These are phyloP conservation scores for Talaromyces ruber DNA, from an alignment of 495 filamentous ascomycete genomes.

Conservation along the genomic window DNA sequence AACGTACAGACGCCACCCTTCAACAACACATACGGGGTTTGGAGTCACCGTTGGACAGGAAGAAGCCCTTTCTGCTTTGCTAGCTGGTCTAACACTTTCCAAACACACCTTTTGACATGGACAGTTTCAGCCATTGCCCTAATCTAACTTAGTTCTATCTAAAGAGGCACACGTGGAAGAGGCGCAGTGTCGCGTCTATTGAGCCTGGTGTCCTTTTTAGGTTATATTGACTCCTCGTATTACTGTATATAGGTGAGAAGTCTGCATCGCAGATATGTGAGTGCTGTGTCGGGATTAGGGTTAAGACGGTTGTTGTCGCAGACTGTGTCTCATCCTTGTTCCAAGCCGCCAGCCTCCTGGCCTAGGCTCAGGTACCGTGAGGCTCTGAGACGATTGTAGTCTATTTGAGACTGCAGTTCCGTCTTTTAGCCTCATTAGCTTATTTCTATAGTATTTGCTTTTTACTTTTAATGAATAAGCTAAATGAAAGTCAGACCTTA, in stretches of 20 bases:
- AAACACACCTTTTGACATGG: neutral
- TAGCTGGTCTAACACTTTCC: neutral
- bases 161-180: neutral
- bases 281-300: neutral
- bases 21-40: neutral
- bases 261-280: neutral
- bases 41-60: too few relatives aligned
- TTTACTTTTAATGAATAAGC: neutral
- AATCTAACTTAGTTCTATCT: neutral
- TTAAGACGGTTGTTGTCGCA: constrained; percentile 2
- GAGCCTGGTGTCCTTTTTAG: neutral
- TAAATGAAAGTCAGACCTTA: neutral
- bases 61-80: neutral
- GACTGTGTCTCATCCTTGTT: constrained; percentile 1
- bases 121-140: neutral
- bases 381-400: neutral
- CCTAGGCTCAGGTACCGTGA: neutral
- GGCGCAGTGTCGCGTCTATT: neutral
- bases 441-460: neutral
- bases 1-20: neutral
- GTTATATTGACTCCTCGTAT: neutral
- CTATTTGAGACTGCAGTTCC: neutral
- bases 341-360: neutral
- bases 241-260: neutral
- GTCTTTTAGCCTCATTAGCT: neutral